phyloP scores from a whole-genome alignment of 305 asterid genomes.

The Striga hermonthica region DNA sequence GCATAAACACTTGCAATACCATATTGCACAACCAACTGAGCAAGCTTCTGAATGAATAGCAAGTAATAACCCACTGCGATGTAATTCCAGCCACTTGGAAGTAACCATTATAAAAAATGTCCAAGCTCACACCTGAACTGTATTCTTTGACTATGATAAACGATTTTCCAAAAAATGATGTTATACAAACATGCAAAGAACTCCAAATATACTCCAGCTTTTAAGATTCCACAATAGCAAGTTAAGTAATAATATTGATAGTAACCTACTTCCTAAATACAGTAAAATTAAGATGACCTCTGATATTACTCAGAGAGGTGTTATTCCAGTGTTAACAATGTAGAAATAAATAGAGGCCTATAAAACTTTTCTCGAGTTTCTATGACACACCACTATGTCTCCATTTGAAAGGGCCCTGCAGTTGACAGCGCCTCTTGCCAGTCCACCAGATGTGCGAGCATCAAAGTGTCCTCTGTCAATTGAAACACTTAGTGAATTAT shows the following conservation, averaged over 20 bases:
- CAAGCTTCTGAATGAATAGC: slow-evolving; percentile 11
- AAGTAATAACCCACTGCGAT: slow-evolving; percentile 5
- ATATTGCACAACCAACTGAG: slow-evolving; percentile 18
- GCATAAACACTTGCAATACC: slow-evolving; percentile 3
- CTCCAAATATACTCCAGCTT: slow-evolving; percentile 17
- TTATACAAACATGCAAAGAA: slow-evolving; percentile 19
- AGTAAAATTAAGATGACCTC: slow-evolving; percentile 22
- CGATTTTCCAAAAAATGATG: slow-evolving; percentile 18
- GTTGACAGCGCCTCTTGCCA: slow-evolving; percentile 86
- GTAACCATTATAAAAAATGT: slow-evolving; percentile 21
- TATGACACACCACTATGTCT: slow-evolving; percentile 88
- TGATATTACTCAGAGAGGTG: slow-evolving; percentile 15
- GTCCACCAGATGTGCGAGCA: slow-evolving; percentile 82
- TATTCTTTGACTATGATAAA: slow-evolving; percentile 15
- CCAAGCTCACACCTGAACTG: slow-evolving; percentile 5
- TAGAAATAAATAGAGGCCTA: slow-evolving; percentile 10
- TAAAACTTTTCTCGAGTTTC: slow-evolving; percentile 27
- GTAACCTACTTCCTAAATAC: slow-evolving; percentile 21
- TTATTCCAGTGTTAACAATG: slow-evolving; percentile 15
- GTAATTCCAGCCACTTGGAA: slow-evolving; percentile 22
- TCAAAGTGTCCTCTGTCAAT: slow-evolving; percentile 84
- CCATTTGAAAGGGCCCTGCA: slow-evolving; percentile 87
- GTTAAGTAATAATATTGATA: not conserved
- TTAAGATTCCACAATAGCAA: not conserved
- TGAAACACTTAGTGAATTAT: slow-evolving; percentile 49